Evolutionary conservation across 805 yeast genomes (phyloP), one percentile per base, ranked within the genome.

Genomic region (Metschnikowia rubicola): DNA sequence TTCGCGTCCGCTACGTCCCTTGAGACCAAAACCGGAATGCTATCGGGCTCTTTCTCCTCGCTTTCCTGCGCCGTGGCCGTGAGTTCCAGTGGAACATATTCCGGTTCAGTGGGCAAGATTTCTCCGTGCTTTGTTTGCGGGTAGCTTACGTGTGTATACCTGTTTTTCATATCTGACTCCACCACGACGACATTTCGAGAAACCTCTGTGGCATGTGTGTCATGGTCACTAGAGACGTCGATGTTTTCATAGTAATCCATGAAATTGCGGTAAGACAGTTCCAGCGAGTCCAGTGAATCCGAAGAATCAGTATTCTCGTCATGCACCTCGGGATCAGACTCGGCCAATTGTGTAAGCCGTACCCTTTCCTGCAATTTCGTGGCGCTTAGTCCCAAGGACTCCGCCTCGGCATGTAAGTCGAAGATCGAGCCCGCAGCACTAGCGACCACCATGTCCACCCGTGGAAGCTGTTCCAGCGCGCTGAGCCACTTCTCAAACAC

Each of bases 371-470:
- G 64, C 31, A 52, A 54, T 15, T 51, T 54, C 12, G 54, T 46
- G 9, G 60, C 50, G 6, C 63, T 54, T 38, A 71, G 67, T 2
- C 68, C 67, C 47, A 68, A 74, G 15, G 60, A 54, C 5, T 38
- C 41, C 1, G 76, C 74, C 43, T 67, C 72, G 5, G 50, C 36
- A 37, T 56, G 61, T 46, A 72, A 56, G 36, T 72, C 77, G 48
- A 56, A 61, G 34, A 72, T 62, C 28, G 75, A 66, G 8, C 75
- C 76, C 0, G 77, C 76, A 8, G 77, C 77, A 52, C 74, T 68
- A 12, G 77, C 77, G 7, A 70, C 62, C 12, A 71, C 74, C 77
- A 72, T 72, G 45, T 72, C 75, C 11, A 65, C 63, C 35, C 75
- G 53, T 2, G 76, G 76, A 21, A 71, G 56, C 21, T 61, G 45